Percentiles rank a stretch among this genome's conserved stretches.
Conservation (phyloP, 202 grass and related monocot genomes). For the Miscanthus sacchariflorus region DNA sequence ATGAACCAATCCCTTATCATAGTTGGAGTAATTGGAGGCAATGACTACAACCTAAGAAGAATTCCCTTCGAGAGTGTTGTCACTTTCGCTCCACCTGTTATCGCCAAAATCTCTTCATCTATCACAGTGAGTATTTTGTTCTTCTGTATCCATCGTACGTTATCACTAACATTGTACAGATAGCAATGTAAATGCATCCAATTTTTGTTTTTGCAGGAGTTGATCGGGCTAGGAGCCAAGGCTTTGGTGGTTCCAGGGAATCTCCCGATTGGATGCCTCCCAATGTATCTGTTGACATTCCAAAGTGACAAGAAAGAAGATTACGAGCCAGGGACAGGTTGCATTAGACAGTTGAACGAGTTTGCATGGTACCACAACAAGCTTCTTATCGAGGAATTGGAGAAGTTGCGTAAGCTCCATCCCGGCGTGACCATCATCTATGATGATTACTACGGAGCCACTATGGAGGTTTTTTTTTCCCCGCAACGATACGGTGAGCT, state of each 20-base stretch:
- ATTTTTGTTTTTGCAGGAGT: slow-evolving; percentile 62
- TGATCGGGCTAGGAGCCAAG: slow-evolving; percentile 65
- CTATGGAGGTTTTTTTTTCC: slow-evolving; percentile 60
- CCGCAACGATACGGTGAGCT: slow-evolving; percentile 63
- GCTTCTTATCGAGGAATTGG: slow-evolving; percentile 53
- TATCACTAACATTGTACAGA: neutral
- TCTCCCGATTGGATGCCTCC: slow-evolving; percentile 68
- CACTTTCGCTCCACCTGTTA: slow-evolving; percentile 39
- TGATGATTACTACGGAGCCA: slow-evolving; percentile 70
- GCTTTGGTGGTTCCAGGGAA: slow-evolving; percentile 66
- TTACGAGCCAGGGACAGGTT: slow-evolving; percentile 64
- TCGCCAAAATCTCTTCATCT: slow-evolving; percentile 48
- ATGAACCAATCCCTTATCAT: slow-evolving; percentile 66
- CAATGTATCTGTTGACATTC: slow-evolving; percentile 50
- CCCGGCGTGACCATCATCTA: slow-evolving; percentile 59
- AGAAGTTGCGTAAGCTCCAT: slow-evolving; percentile 52
- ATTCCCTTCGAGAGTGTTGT: slow-evolving; percentile 29
- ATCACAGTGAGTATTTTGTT: slow-evolving; percentile 47
- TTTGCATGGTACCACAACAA: slow-evolving; percentile 66
- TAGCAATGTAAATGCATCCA: neutral
- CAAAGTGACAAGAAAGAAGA: slow-evolving; percentile 49
- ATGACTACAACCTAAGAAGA: slow-evolving; percentile 70
- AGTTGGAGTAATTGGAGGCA: slow-evolving; percentile 86
- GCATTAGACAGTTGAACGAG: slow-evolving; percentile 62
- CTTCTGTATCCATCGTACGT: neutral